Evolutionary conservation across 139 green algal genomes (phyloP).

Genomic region (Volvox reticuliferus): DNA sequence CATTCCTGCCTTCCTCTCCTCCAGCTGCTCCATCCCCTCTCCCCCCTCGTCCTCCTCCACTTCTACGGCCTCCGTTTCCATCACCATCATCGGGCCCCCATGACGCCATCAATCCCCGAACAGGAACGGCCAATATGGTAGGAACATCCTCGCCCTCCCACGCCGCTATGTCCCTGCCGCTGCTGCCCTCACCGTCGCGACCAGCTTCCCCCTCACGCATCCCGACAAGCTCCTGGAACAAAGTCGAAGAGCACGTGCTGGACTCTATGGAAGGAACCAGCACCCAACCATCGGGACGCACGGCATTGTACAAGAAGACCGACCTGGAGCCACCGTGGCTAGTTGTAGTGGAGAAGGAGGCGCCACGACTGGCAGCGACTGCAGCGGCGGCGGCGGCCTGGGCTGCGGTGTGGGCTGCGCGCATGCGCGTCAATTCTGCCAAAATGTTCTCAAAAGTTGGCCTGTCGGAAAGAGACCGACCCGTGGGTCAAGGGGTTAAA

Average conservation of each 20-base stretch:
- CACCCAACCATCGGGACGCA: slow-evolving; percentile 28
- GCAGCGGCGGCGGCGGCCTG: neutral
- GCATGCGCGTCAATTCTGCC: slow-evolving; percentile 23
- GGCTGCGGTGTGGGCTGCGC: neutral
- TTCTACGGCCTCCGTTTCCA: neutral
- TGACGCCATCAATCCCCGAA: neutral
- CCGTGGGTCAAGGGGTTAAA: no score
- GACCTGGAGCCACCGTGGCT: neutral
- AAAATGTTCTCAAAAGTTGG: slow-evolving; percentile 22
- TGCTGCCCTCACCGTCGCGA: neutral
- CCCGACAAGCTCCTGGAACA: neutral
- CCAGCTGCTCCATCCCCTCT: neutral
- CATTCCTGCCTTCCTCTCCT: neutral
- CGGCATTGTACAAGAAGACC: neutral
- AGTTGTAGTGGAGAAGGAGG: neutral
- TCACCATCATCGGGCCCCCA: neutral
- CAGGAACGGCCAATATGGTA: neutral
- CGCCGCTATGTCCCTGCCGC: neutral
- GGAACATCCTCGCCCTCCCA: neutral
- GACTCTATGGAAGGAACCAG: neutral
- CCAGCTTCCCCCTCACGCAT: neutral
- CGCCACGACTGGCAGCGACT: neutral
- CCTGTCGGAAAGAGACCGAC: neutral
- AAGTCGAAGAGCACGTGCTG: neutral
- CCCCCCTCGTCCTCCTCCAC: neutral